Evolutionary conservation across 2,329 filamentous ascomycete species (phyloP).

Genomic region (Orbilia ellipsospora): DNA sequence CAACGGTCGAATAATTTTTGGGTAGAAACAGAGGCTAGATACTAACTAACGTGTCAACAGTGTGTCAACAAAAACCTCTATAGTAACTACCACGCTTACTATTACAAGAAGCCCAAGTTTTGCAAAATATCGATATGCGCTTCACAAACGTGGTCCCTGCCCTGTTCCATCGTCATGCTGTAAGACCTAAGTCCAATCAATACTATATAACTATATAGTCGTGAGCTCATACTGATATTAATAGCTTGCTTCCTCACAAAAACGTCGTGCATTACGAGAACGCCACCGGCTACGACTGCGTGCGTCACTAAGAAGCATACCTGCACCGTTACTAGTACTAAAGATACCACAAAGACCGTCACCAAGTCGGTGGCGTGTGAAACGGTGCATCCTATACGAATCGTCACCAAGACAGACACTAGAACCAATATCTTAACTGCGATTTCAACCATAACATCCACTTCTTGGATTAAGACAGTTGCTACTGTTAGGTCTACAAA

Average conservation of each 20-base stretch:
- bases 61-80: conserved; percentile 2
- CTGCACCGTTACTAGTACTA: background rate
- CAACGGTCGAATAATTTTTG: too few species aligned
- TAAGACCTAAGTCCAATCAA: background rate
- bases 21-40: too few species aligned
- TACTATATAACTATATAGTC: background rate
- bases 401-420: background rate
- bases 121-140: conserved; percentile 7
- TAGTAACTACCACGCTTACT: conserved; percentile 9
- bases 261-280: conserved; percentile 8
- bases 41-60: background rate
- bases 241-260: conserved; percentile 13
- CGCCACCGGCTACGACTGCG: background rate
- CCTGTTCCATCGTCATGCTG: conserved; percentile 5
- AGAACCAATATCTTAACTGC: background rate
- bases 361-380: background rate
- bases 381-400: background rate
- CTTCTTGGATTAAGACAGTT: conserved; percentile 7
- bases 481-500: conserved; percentile 9
- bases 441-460: background rate
- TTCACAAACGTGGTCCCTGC: conserved; percentile 8
- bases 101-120: conserved; percentile 1
- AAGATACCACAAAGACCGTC: conserved; percentile 3
- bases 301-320: conserved; percentile 13
- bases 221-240: background rate